A percentile compares a stretch with the other conserved stretches of the same genome.
phyloP scores from a whole-genome alignment of 768 basidiomycete genomes.

The Russula compacta region DNA sequence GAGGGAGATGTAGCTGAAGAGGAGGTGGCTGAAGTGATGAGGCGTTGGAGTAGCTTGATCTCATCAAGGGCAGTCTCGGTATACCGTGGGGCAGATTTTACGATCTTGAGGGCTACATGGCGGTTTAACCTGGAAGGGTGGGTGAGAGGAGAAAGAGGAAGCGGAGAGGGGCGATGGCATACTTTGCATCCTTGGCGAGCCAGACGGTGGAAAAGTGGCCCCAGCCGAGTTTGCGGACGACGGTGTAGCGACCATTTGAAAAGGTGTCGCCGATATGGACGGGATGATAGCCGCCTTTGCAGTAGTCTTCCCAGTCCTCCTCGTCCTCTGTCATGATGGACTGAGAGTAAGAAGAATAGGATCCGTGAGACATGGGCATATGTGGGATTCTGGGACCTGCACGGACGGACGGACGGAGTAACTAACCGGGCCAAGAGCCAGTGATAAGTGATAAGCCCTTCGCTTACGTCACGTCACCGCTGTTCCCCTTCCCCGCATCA shows the following conservation, averaged over 20 bases:
- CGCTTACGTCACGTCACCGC: not conserved
- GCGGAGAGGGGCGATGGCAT: slow-evolving; percentile 22
- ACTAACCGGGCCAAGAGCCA: too few relatives aligned
- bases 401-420: too few relatives aligned
- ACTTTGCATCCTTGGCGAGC: slow-evolving; percentile 81
- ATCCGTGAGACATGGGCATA: slow-evolving; percentile 55
- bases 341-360: slow-evolving; percentile 60
- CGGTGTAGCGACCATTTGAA: slow-evolving; percentile 76
- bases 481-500: too few relatives aligned
- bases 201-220: slow-evolving; percentile 94
- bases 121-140: slow-evolving; percentile 62
- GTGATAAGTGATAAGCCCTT: not conserved
- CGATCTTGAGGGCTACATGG: slow-evolving; percentile 98
- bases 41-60: slow-evolving; percentile 93
- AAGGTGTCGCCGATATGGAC: slow-evolving; percentile 91
- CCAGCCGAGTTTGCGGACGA: slow-evolving; percentile 94
- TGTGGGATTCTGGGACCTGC: too few relatives aligned
- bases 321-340: slow-evolving; percentile 87
- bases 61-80: slow-evolving; percentile 98
- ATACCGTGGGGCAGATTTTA: slow-evolving; percentile 94
- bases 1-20: slow-evolving; percentile 40
- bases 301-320: slow-evolving; percentile 87
- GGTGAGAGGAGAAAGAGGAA: not conserved
- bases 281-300: slow-evolving; percentile 72
- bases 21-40: slow-evolving; percentile 74